Conservation (phyloP, 805 yeast genomes). For the Allodekkera sacchari region DNA sequence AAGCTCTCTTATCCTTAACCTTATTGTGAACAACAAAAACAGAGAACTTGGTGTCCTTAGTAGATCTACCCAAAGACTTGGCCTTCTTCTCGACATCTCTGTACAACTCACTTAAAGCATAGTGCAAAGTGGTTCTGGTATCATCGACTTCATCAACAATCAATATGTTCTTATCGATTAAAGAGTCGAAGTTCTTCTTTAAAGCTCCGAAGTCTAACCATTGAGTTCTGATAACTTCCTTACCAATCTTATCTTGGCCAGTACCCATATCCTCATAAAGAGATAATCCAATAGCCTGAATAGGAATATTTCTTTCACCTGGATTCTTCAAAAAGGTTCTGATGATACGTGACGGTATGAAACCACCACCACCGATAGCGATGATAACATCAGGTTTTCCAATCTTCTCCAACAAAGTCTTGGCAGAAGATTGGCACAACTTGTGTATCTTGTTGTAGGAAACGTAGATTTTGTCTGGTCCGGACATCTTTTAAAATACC, state of each 20-base stretch:
- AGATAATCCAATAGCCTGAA: constrained; percentile 62
- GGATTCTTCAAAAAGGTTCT: constrained; percentile 52
- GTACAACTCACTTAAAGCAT: constrained; percentile 69
- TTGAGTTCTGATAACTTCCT: constrained; percentile 80
- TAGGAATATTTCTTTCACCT: constrained; percentile 59
- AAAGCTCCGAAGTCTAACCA: constrained; percentile 81
- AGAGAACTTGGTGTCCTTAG: constrained; percentile 58
- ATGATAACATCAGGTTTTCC: constrained; percentile 45
- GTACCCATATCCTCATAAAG: constrained; percentile 51
- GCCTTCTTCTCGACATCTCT: constrained; percentile 59
- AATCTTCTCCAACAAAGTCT: constrained; percentile 17
- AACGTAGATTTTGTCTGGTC: constrained; percentile 43
- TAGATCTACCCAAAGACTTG: constrained; percentile 44
- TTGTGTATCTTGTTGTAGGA: constrained; percentile 80
- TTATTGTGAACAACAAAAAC: constrained; percentile 82
- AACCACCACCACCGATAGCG: constrained; percentile 71
- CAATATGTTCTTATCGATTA: constrained; percentile 72
- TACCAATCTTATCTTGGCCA: constrained; percentile 50
- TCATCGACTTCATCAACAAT: constrained; percentile 91
- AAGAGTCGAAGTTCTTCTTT: constrained; percentile 58
- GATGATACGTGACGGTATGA: constrained; percentile 60
- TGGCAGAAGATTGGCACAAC: constrained; percentile 52
- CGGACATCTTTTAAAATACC: constrained; percentile 27
- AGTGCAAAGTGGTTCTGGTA: constrained; percentile 82
- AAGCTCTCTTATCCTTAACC: constrained; percentile 72